These are phyloP conservation scores for Suhomyces faveliae DNA, from an alignment of 805 yeast genomes.

Conservation along the genomic window DNA sequence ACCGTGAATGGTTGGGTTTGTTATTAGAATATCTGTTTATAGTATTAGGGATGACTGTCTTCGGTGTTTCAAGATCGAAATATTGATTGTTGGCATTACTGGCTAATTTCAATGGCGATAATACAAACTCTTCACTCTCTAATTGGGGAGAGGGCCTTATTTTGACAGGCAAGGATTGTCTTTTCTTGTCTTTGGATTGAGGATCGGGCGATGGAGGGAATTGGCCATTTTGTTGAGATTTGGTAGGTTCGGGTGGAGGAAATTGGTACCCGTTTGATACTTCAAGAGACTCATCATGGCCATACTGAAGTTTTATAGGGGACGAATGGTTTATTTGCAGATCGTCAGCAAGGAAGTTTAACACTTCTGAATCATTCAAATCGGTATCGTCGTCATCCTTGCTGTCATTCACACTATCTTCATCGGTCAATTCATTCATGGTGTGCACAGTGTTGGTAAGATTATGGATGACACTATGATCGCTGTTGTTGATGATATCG, in stretches of 20 bases:
- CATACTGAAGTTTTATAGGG: conserved; percentile 19
- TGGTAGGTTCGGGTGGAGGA: conserved; percentile 16
- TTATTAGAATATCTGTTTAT: conserved; percentile 27
- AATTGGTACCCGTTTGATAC: conserved; percentile 25
- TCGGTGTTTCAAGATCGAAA: conserved; percentile 11
- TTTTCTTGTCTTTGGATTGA: conserved; percentile 20
- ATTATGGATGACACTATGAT: conserved; percentile 6
- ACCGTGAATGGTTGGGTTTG: conserved; percentile 37
- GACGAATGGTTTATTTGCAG: conserved; percentile 24
- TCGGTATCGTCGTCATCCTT: conserved; percentile 8
- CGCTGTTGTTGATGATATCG: conserved; percentile 1
- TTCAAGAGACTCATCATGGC: conserved; percentile 19
- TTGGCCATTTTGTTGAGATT: conserved; percentile 7
- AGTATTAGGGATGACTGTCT: background rate
- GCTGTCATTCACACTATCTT: conserved; percentile 9
- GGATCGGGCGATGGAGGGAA: conserved; percentile 39
- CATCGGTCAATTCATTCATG: conserved; percentile 22
- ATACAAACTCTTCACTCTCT: conserved; percentile 35
- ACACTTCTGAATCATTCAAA: conserved; percentile 14
- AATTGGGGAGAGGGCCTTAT: conserved; percentile 21
- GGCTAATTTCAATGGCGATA: conserved; percentile 42
- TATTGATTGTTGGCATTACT: conserved; percentile 15
- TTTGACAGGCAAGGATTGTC: conserved; percentile 37
- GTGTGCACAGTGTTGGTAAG: conserved; percentile 16
- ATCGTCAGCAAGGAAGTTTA: conserved; percentile 24